Conservation (phyloP, 768 basidiomycete species). For the Vararia minispora region DNA sequence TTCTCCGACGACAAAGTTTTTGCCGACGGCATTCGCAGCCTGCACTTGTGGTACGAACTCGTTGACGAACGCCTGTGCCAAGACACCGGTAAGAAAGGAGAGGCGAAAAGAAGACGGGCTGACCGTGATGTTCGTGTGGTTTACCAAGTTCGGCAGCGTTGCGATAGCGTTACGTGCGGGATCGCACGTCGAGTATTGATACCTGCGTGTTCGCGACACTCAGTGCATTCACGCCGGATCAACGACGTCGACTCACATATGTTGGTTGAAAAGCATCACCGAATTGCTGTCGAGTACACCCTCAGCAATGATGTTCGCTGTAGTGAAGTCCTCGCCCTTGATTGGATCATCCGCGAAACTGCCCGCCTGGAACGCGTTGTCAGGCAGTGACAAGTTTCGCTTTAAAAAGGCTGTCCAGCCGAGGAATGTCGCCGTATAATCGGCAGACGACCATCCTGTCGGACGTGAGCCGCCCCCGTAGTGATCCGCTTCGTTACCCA, state of each 20-base stretch:
- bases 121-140: slow-evolving; percentile 24
- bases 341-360: slow-evolving; percentile 19
- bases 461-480: slow-evolving; percentile 15
- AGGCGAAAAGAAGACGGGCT: not conserved
- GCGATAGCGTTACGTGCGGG: slow-evolving; percentile 20
- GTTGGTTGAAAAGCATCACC: slow-evolving; percentile 21
- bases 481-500: slow-evolving; percentile 20
- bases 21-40: slow-evolving; percentile 16
- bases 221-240: not conserved
- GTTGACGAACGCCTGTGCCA: slow-evolving; percentile 22
- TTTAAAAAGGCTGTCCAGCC: slow-evolving; percentile 18
- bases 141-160: slow-evolving; percentile 21
- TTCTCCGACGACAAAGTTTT: slow-evolving; percentile 21
- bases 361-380: slow-evolving; percentile 15
- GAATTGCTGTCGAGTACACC: slow-evolving; percentile 15
- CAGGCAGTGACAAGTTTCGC: slow-evolving; percentile 12
- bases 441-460: slow-evolving; percentile 13
- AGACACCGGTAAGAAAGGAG: not conserved
- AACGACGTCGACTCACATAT: slow-evolving; percentile 17
- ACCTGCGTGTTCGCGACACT: slow-evolving; percentile 9
- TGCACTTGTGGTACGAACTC: slow-evolving; percentile 23
- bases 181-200: slow-evolving; percentile 25
- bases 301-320: slow-evolving; percentile 18
- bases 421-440: slow-evolving; percentile 18
- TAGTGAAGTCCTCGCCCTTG: slow-evolving; percentile 17